These are phyloP conservation scores for Breynia disticha DNA, from an alignment of 441 rosid genomes.

Conservation along the genomic window DNA sequence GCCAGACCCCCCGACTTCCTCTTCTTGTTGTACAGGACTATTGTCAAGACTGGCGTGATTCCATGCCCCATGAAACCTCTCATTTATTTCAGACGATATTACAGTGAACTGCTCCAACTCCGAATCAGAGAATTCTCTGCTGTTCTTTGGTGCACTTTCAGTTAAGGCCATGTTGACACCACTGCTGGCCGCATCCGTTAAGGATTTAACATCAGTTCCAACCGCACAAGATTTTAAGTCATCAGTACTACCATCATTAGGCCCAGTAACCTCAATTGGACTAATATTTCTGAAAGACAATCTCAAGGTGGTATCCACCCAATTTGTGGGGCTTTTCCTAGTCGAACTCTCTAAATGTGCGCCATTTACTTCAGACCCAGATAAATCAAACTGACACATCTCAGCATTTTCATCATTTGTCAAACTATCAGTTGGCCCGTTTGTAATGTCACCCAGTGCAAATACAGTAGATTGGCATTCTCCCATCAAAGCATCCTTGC, in stretches of 20 bases:
- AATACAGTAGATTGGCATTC: slow-evolving; percentile 13
- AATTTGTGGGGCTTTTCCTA: slow-evolving; percentile 18
- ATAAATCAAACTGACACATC: slow-evolving; percentile 19
- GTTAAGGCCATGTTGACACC: slow-evolving; percentile 17
- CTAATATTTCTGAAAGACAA: slow-evolving; percentile 26
- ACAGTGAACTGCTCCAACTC: slow-evolving; percentile 26
- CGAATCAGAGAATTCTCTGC: slow-evolving; percentile 23
- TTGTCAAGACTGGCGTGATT: slow-evolving; percentile 12
- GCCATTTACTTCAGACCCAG: slow-evolving; percentile 17
- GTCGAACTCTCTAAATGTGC: slow-evolving; percentile 16
- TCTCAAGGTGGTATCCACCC: slow-evolving; percentile 28
- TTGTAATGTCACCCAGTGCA: slow-evolving; percentile 19
- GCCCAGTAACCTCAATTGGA: slow-evolving; percentile 16
- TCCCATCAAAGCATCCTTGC: slow-evolving; percentile 13
- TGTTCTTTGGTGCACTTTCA: slow-evolving; percentile 19
- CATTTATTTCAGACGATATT: slow-evolving; percentile 19
- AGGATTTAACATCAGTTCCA: slow-evolving; percentile 18
- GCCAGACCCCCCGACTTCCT: slow-evolving; percentile 21
- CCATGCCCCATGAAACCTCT: slow-evolving; percentile 17
- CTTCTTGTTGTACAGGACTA: slow-evolving; percentile 19
- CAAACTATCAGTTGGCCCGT: slow-evolving; percentile 11
- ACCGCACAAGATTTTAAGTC: slow-evolving; percentile 22
- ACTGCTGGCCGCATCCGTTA: slow-evolving; percentile 19
- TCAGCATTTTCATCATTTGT: slow-evolving; percentile 13
- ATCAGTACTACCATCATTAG: slow-evolving; percentile 12